Evolutionary conservation across 2,329 filamentous ascomycete genomes (phyloP).

Genomic region (Aspergillus novoparasiticus): DNA sequence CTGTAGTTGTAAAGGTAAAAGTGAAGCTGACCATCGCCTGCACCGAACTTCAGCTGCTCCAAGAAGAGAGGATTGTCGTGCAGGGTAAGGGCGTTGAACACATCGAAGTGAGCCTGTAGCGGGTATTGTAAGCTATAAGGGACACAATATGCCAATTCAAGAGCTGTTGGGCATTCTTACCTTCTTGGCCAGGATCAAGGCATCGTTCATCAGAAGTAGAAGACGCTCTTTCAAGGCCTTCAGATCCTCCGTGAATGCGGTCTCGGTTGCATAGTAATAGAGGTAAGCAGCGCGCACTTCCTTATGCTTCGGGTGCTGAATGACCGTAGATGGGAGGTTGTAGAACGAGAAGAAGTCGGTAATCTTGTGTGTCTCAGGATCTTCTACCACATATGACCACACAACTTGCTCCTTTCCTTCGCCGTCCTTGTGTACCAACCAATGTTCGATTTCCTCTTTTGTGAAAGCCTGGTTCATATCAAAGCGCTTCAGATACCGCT

Average conservation of each 20-base stretch:
- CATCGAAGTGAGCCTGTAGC: constrained; percentile 74
- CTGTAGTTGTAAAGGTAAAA: constrained; percentile 99
- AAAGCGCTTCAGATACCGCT: constrained; percentile 76
- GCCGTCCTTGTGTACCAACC: constrained; percentile 73
- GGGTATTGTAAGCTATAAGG: not conserved
- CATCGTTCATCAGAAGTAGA: constrained; percentile 79
- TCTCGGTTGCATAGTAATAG: constrained; percentile 92
- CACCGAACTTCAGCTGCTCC: constrained; percentile 89
- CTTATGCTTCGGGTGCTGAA: constrained; percentile 75
- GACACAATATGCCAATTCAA: not conserved
- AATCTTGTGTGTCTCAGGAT: constrained; percentile 71
- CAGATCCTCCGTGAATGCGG: constrained; percentile 62
- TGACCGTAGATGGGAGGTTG: constrained; percentile 88
- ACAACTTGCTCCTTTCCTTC: constrained; percentile 76
- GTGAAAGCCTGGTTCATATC: constrained; percentile 82
- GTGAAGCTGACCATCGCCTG: constrained; percentile 90
- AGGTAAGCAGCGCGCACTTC: constrained; percentile 89
- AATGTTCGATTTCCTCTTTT: constrained; percentile 81
- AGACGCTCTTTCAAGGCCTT: constrained; percentile 74
- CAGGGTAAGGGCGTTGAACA: constrained; percentile 92
- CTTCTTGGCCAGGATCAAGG: constrained; percentile 83
- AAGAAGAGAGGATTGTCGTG: constrained; percentile 95
- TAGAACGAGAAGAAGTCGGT: constrained; percentile 99
- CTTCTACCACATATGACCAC: constrained; percentile 90
- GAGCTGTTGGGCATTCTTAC: constrained; percentile 36